Conservation (phyloP, 345 rosid genomes). For the Lumnitzera racemosa region DNA sequence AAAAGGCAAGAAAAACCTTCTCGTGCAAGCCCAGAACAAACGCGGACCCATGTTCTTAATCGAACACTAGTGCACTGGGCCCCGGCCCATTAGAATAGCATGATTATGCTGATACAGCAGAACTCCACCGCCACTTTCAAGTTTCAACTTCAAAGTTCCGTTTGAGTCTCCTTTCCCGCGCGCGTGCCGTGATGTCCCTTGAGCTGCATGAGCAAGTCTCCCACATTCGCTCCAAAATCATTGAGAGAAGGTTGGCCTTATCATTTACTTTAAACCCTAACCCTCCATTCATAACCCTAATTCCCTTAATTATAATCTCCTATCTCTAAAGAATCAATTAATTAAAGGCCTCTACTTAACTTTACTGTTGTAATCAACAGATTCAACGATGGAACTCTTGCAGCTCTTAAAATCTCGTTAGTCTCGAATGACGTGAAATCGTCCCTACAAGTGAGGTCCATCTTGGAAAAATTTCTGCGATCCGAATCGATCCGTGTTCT, state of each 20-base stretch:
- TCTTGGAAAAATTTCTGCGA: conserved; percentile 43
- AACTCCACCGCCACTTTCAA: neutral
- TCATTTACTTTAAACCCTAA: neutral
- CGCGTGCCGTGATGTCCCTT: conserved; percentile 12
- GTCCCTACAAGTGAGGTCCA: conserved; percentile 27
- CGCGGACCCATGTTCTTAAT: no score
- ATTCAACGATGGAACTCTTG: conserved; percentile 50
- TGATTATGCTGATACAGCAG: no score
- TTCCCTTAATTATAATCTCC: no score
- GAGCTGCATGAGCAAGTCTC: conserved; percentile 24
- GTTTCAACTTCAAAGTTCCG: neutral
- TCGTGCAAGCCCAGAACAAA: no score
- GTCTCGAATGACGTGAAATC: conserved; percentile 46
- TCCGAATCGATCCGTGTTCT: conserved; percentile 34
- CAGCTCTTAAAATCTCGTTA: conserved; percentile 46
- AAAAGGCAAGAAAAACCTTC: no score
- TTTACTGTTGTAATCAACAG: conserved; percentile 18
- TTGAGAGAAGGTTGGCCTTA: conserved; percentile 33
- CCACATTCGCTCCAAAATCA: conserved; percentile 41
- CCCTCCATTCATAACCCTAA: neutral
- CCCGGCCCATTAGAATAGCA: no score
- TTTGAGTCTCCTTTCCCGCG: neutral
- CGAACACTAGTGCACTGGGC: no score
- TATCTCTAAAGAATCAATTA: no score
- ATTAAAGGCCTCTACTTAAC: no score